phyloP scores from a whole-genome alignment of 345 rosid genomes.

The Erysimum cheiranthoides region DNA sequence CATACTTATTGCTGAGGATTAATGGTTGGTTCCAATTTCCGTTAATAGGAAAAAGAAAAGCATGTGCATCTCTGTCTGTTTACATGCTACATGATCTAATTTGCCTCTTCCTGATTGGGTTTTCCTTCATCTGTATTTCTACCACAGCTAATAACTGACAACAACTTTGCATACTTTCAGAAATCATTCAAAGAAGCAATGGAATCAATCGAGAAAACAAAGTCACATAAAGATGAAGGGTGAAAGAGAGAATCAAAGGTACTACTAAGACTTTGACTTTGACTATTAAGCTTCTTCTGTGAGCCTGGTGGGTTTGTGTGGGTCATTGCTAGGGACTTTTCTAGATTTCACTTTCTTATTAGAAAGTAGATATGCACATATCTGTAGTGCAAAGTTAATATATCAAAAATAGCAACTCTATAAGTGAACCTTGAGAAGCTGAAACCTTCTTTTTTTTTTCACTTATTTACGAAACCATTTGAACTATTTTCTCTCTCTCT shows the following conservation, averaged over 20 bases:
- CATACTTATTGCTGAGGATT: neutral
- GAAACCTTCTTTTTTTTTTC: neutral
- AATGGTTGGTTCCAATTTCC: neutral
- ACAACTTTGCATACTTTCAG: conserved; percentile 43
- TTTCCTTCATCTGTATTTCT: neutral
- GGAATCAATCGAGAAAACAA: conserved; percentile 65
- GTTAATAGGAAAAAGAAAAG: neutral
- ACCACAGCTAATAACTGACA: neutral
- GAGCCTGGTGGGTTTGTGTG: neutral
- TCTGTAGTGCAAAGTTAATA: conserved; percentile 3
- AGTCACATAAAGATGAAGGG: conserved; percentile 53
- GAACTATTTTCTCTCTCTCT: neutral
- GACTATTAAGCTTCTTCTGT: neutral
- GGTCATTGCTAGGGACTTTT: neutral
- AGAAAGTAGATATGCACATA: neutral
- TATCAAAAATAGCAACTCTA: neutral
- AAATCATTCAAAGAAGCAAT: conserved; percentile 93
- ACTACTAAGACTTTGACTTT: conserved; percentile 25
- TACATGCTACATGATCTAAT: neutral
- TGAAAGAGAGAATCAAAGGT: conserved; percentile 39
- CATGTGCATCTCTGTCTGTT: conserved; percentile 4
- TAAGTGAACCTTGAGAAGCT: neutral
- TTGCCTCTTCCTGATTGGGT: neutral
- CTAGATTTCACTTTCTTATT: conserved; percentile 2
- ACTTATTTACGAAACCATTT: neutral